Conservation (phyloP, 805 yeast species). For the Ogataea salicorniae region DNA sequence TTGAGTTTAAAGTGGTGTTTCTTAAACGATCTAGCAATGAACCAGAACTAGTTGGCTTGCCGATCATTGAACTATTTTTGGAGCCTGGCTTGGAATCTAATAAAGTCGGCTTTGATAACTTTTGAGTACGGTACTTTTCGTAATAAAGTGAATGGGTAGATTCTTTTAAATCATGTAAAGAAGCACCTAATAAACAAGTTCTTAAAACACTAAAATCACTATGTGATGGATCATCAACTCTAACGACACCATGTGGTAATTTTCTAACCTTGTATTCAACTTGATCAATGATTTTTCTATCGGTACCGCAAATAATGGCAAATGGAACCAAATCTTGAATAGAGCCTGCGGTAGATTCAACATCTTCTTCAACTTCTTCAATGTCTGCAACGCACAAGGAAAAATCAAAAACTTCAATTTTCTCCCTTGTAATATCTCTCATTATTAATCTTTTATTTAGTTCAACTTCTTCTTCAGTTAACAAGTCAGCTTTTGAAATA, state of each 20-base stretch:
- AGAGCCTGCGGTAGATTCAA: conserved; percentile 3
- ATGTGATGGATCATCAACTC: conserved; percentile 74
- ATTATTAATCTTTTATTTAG: conserved; percentile 42
- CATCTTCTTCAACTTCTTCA: conserved; percentile 20
- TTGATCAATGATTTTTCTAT: conserved; percentile 64
- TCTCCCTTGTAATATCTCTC: conserved; percentile 32
- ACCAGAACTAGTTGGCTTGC: conserved; percentile 19
- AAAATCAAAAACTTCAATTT: conserved; percentile 28
- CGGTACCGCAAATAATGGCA: conserved; percentile 86
- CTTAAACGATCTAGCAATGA: conserved; percentile 20
- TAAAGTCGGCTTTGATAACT: conserved; percentile 16
- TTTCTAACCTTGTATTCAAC: conserved; percentile 68
- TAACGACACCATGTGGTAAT: conserved; percentile 83
- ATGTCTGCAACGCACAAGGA: conserved; percentile 27
- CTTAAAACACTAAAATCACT: conserved; percentile 76
- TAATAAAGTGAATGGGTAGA: conserved; percentile 73
- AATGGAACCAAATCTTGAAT: conserved; percentile 56
- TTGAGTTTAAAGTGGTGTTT: conserved; percentile 15
- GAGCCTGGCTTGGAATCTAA: conserved; percentile 6
- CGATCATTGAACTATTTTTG: conserved; percentile 10
- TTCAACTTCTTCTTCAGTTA: conserved; percentile 47
- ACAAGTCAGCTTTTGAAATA: conserved; percentile 72
- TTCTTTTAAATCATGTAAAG: conserved; percentile 72
- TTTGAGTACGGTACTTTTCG: conserved; percentile 64
- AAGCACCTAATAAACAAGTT: conserved; percentile 69